Evolutionary conservation across 225 moss, liverwort and hornwort genomes (phyloP).

Genomic region (Polytrichum commune): DNA sequence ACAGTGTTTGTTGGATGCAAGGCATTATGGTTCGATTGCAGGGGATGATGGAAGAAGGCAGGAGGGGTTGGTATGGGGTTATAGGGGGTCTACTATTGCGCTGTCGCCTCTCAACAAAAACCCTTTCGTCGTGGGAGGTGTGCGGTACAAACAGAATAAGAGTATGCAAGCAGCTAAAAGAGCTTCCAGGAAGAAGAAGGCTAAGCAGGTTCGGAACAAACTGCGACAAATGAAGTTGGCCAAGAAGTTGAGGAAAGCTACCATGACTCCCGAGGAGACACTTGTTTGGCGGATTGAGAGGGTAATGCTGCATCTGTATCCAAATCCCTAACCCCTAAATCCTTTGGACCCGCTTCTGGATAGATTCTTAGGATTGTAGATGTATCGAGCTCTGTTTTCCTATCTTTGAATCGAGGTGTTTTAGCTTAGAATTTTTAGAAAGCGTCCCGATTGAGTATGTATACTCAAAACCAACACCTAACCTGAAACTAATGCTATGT

Average conservation of each 20-base stretch:
- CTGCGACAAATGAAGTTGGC: conserved; percentile 40
- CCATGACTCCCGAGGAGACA: conserved; percentile 51
- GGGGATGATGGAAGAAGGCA: conserved; percentile 13
- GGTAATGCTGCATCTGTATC: conserved; percentile 17
- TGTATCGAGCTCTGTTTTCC: too few relatives aligned
- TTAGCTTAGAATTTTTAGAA: too few relatives aligned
- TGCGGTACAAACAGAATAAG: conserved; percentile 50
- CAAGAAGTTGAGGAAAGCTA: conserved; percentile 48
- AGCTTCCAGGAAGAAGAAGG: conserved; percentile 50
- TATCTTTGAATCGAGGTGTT: too few relatives aligned
- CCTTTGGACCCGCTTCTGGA: too few relatives aligned
- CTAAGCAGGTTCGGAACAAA: conserved; percentile 45
- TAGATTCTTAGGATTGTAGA: too few relatives aligned
- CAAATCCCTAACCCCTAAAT: too few relatives aligned
- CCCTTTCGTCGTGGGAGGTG: conserved; percentile 27
- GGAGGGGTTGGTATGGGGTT: conserved; percentile 17
- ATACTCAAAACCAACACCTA: too few relatives aligned
- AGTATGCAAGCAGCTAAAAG: conserved; percentile 40
- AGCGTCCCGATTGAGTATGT: too few relatives aligned
- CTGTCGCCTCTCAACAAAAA: conserved; percentile 4
- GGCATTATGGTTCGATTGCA: conserved; percentile 25
- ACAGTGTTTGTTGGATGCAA: conserved; percentile 6
- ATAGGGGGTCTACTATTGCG: conserved; percentile 17
- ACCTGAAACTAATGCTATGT: too few relatives aligned
- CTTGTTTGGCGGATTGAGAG: conserved; percentile 43